These are phyloP conservation scores for Thelonectria olida DNA, from an alignment of 2,329 filamentous ascomycete species.

Conservation along the genomic window DNA sequence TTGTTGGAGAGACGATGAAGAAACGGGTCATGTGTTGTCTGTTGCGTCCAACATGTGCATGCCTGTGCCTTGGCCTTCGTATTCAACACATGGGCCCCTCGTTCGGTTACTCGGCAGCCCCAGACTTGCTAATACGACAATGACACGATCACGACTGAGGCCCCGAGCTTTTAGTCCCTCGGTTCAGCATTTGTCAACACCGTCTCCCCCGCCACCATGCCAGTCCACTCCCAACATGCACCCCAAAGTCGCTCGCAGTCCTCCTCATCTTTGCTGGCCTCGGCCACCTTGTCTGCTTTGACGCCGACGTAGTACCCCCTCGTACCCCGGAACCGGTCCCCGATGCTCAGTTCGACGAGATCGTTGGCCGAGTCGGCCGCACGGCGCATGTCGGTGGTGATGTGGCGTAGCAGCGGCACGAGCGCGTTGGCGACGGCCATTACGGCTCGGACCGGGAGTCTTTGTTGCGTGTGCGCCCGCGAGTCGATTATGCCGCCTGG, in stretches of 20 bases:
- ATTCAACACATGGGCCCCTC: too few relatives aligned
- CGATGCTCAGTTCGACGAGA: constrained; percentile 25
- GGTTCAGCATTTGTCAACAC: constrained; percentile 9
- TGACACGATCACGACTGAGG: background rate
- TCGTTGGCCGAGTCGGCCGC: constrained; percentile 27
- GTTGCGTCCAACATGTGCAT: too few relatives aligned
- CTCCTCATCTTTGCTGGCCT: background rate
- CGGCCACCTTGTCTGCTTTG: background rate
- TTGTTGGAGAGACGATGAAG: too few relatives aligned
- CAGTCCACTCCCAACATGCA: constrained; percentile 31
- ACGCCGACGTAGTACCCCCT: constrained; percentile 27
- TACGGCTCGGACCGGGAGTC: background rate
- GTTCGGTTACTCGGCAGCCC: too few relatives aligned
- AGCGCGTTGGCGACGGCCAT: background rate
- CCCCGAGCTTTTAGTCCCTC: background rate
- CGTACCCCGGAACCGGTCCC: background rate
- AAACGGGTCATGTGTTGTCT: too few relatives aligned
- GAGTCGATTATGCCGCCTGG: constrained; percentile 36
- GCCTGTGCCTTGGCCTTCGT: too few relatives aligned
- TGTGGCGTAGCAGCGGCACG: constrained; percentile 14
- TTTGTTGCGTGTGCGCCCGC: constrained; percentile 27
- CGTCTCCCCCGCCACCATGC: constrained; percentile 22
- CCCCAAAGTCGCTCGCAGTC: constrained; percentile 21
- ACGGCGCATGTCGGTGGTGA: constrained; percentile 22
- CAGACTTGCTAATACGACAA: background rate